These are phyloP conservation scores for Talaromyces atroroseus DNA, from an alignment of 2,329 filamentous ascomycete genomes.

Conservation along the genomic window DNA sequence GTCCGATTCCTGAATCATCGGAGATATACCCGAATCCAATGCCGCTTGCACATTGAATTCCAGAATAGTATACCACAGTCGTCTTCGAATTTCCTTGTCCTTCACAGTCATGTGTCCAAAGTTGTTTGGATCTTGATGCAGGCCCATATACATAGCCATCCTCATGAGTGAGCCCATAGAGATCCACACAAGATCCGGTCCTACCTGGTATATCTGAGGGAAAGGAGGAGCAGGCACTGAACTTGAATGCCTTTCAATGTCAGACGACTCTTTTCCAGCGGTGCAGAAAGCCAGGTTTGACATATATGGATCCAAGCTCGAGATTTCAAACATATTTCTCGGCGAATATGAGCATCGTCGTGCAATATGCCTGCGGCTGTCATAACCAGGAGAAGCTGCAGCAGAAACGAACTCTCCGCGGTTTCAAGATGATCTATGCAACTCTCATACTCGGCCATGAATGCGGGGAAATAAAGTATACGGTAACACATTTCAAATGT, in stretches of 20 bases:
- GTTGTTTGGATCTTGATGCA: slow-evolving; percentile 28
- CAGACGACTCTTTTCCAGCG: slow-evolving; percentile 24
- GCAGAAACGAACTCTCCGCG: slow-evolving; percentile 42
- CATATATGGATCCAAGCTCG: slow-evolving; percentile 26
- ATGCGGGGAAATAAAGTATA: slow-evolving; percentile 53
- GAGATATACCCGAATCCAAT: slow-evolving; percentile 27
- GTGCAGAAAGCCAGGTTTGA: slow-evolving; percentile 24
- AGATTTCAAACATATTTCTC: slow-evolving; percentile 35
- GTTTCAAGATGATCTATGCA: slow-evolving; percentile 37
- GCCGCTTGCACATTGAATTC: slow-evolving; percentile 29
- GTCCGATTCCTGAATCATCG: slow-evolving; percentile 24
- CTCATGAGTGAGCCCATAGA: slow-evolving; percentile 27
- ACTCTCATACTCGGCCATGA: slow-evolving; percentile 50
- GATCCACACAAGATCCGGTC: slow-evolving; percentile 32
- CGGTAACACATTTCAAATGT: slow-evolving; percentile 52
- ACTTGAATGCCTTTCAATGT: slow-evolving; percentile 24
- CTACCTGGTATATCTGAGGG: slow-evolving; percentile 26
- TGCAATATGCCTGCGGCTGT: slow-evolving; percentile 51
- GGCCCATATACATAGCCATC: slow-evolving; percentile 27
- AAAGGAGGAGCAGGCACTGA: slow-evolving; percentile 30
- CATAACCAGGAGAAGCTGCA: slow-evolving; percentile 54
- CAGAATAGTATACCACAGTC: slow-evolving; percentile 32
- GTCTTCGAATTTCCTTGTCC: slow-evolving; percentile 25
- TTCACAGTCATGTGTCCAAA: slow-evolving; percentile 15
- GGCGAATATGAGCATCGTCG: slow-evolving; percentile 47